Evolutionary conservation across 768 basidiomycete genomes (phyloP), one percentile per base, ranked within the genome.

Genomic region (Naematelia aurantialba): DNA sequence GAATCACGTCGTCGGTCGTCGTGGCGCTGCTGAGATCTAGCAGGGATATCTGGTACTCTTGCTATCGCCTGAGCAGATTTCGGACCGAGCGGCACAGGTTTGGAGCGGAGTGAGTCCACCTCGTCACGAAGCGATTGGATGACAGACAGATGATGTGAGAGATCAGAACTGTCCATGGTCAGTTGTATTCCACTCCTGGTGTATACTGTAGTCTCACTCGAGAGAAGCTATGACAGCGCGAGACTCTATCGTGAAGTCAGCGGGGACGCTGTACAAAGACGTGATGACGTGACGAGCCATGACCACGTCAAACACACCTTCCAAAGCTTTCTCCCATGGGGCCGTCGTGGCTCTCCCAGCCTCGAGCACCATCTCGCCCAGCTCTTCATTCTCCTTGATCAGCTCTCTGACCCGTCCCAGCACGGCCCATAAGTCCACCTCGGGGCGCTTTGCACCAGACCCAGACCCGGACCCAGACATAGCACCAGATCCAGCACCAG

Each of bases 321-420:
- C 65, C 31, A 73, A 27, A 39, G 67, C 67, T 34, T 60, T 65
- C 52, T 70, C 55, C 68, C 64, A 67, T 27, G 52, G 53, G 4
- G 48, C 50, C n/a, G 21, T 27, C 4, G 19, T 57, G n/a, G 42
- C 55, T n/a, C 53, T 27, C 12, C 71, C 71, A 4, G 54, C 58
- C 25, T 68, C 66, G 5, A 73, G 22, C 1, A 73, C 61, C 66
- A 73, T 68, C 51, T 66, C 69, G 4, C 71, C 71, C 25, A 73
- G 49, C 42, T 73, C 71, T 42, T 70, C 66, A 50, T 73, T 73
- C 67, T 73, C 71, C 56, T 42, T 54, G 8, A 68, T 54, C 2
- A 73, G 57, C 34, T 63, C 64, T 49, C 70, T 73, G 22, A 73
- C 69, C 14, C 67, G 22, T 17, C 56, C 49, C 14, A 73, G n/a